phyloP scores from a whole-genome alignment of 2,329 filamentous ascomycete genomes.

The Aspergillus tubingensis region DNA sequence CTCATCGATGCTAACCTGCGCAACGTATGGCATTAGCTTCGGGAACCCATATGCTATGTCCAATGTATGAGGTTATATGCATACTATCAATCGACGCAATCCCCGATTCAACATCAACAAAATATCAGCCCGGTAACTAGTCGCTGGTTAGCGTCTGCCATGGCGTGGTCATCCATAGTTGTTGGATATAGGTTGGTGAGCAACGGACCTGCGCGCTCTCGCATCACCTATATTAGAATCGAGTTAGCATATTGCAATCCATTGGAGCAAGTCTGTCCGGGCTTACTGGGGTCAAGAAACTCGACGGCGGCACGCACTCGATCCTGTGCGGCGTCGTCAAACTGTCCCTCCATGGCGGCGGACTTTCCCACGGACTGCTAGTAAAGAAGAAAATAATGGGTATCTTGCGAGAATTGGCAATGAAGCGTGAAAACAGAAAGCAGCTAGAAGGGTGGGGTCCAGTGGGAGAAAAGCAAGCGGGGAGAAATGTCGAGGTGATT shows the following conservation, averaged over 20 bases:
- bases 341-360: conserved; percentile 66
- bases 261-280: neutral
- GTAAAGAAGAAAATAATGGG: neutral
- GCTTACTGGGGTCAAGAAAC: conserved; percentile 87
- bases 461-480: neutral
- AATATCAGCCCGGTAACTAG: conserved; percentile 88
- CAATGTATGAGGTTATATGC: conserved; percentile 17
- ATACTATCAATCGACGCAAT: conserved; percentile 58
- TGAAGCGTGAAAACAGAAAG: conserved; percentile 1
- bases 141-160: conserved; percentile 28
- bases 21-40: conserved; percentile 5
- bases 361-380: conserved; percentile 17
- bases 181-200: neutral
- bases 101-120: conserved; percentile 70
- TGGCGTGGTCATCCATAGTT: neutral
- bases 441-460: conserved; percentile 15
- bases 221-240: conserved; percentile 51
- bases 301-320: conserved; percentile 85
- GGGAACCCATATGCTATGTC: neutral
- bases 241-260: neutral
- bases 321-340: conserved; percentile 81
- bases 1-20: conserved; percentile 78
- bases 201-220: conserved; percentile 54
- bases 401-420: conserved; percentile 8
- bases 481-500: conserved; percentile 18